These are phyloP conservation scores for Sanguinoderma infundibulare DNA, from an alignment of 1,284 basidiomycete species.

Conservation along the genomic window DNA sequence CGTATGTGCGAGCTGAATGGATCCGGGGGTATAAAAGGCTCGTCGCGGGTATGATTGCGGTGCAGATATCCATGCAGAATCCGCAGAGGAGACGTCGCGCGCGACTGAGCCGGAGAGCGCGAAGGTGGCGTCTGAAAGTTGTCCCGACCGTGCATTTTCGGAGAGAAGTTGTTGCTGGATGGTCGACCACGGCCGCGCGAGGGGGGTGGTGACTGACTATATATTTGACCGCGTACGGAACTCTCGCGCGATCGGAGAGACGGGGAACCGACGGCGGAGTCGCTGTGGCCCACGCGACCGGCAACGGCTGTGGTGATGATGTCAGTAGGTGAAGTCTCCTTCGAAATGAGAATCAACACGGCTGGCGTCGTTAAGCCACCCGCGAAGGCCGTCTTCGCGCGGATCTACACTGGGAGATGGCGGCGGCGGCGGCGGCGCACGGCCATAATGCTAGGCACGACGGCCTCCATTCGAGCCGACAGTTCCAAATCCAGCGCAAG, in stretches of 20 bases:
- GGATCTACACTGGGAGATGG: too few relatives aligned
- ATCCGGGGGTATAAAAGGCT: slow-evolving; percentile 53
- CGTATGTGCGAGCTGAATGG: slow-evolving; percentile 45
- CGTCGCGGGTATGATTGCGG: slow-evolving; percentile 45
- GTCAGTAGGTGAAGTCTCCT: too few relatives aligned
- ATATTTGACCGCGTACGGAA: slow-evolving; percentile 13
- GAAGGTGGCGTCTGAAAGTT: slow-evolving; percentile 26
- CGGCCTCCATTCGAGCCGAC: too few relatives aligned
- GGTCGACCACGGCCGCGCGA: slow-evolving; percentile 18
- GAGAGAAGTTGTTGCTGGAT: slow-evolving; percentile 20
- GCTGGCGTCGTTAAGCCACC: too few relatives aligned
- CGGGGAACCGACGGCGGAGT: slow-evolving; percentile 28
- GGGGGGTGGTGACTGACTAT: slow-evolving; percentile 19
- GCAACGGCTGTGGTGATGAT: slow-evolving; percentile 18
- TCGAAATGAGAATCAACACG: too few relatives aligned
- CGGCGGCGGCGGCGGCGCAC: too few relatives aligned
- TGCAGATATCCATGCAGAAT: slow-evolving; percentile 42
- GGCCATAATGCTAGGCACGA: too few relatives aligned
- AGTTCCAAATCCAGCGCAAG: too few relatives aligned
- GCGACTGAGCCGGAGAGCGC: slow-evolving; percentile 42
- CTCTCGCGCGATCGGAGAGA: slow-evolving; percentile 30
- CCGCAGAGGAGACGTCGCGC: slow-evolving; percentile 49
- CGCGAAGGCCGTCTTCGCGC: too few relatives aligned
- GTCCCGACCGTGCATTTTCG: slow-evolving; percentile 25
- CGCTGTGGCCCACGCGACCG: slow-evolving; percentile 24